Evolutionary conservation across 371 early-diverging fungal species (phyloP).

Genomic region (Mortierella sp.): DNA sequence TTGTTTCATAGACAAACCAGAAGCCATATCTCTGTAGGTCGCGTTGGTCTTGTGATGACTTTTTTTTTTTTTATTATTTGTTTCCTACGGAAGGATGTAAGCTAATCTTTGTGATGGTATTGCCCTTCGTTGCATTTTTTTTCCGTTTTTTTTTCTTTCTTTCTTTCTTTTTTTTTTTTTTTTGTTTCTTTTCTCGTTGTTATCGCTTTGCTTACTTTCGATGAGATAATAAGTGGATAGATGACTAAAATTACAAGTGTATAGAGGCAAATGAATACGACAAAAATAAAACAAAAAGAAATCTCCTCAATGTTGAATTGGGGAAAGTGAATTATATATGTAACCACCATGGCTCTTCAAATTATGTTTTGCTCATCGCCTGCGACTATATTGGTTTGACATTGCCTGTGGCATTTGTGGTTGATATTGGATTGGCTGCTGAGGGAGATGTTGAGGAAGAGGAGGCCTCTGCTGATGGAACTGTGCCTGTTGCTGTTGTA

Average conservation of each 20-base stretch:
- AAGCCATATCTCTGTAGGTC: too few species aligned
- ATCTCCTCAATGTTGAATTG: neutral
- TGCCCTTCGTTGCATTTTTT: neutral
- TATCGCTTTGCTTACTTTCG: neutral
- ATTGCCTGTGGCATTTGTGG: neutral
- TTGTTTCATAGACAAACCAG: too few species aligned
- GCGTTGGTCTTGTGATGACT: too few species aligned
- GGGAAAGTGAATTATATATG: neutral
- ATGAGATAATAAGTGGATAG: neutral
- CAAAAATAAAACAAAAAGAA: neutral
- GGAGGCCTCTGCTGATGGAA: neutral
- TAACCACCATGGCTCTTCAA: neutral
- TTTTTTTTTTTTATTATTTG: too few species aligned
- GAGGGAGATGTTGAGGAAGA: neutral
- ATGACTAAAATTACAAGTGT: conserved; percentile 10
- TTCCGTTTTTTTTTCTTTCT: neutral
- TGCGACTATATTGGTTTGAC: conserved; percentile 3
- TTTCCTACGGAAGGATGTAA: too few species aligned
- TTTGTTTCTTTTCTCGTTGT: neutral
- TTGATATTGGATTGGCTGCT: conserved; percentile 11
- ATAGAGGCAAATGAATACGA: neutral
- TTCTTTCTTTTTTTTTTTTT: neutral
- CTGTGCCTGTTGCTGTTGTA: neutral
- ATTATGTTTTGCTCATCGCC: conserved; percentile 4
- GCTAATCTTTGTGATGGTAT: too few species aligned